Evolutionary conservation across 768 basidiomycete species (phyloP).

Genomic region (Crepidotus variabilis): DNA sequence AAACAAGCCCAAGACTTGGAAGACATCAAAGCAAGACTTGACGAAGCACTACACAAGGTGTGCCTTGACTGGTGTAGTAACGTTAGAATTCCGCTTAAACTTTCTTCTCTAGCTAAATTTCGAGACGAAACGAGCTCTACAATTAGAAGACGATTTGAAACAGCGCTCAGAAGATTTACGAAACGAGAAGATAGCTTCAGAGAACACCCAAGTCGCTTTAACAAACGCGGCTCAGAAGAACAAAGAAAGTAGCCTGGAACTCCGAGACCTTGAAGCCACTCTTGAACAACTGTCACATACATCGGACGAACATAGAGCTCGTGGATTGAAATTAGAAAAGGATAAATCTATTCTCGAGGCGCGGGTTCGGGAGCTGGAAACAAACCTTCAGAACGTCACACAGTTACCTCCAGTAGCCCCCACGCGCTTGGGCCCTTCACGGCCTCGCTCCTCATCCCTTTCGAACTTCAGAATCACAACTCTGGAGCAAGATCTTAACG

Average conservation of each 20-base stretch:
- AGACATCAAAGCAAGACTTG: conserved; percentile 37
- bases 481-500: conserved; percentile 55
- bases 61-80: conserved; percentile 8
- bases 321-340: conserved; percentile 43
- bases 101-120: conserved; percentile 40
- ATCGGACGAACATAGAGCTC: conserved; percentile 42
- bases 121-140: conserved; percentile 53
- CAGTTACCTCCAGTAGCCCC: conserved; percentile 25
- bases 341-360: conserved; percentile 56
- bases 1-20: conserved; percentile 38
- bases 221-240: conserved; percentile 44
- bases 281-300: conserved; percentile 52
- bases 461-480: conserved; percentile 45
- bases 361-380: conserved; percentile 58
- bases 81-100: conserved; percentile 1
- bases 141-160: conserved; percentile 48
- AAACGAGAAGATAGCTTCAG: conserved; percentile 46
- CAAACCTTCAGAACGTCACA: conserved; percentile 30
- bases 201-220: conserved; percentile 51
- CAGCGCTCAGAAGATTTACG: conserved; percentile 53
- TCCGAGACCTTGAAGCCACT: conserved; percentile 51
- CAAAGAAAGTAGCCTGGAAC: conserved; percentile 45
- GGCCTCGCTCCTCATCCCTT: conserved; percentile 58
- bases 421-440: conserved; percentile 29
- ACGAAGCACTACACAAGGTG: conserved; percentile 47